Evolutionary conservation across 148 eudicot genomes (phyloP), one percentile per base, ranked within the genome.

Genomic region (Pouteria glomerata): DNA sequence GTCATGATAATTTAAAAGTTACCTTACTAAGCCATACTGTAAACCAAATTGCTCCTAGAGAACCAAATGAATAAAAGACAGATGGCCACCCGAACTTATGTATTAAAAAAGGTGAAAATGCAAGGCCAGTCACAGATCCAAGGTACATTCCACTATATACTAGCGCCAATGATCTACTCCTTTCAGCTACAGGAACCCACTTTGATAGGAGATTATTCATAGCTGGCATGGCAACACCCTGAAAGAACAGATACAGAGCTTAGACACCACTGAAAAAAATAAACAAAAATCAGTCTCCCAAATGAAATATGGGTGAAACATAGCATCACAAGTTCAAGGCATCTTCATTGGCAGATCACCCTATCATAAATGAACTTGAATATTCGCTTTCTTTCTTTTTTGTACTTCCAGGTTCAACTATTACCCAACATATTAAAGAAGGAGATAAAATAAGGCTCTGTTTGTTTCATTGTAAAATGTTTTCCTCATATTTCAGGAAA

Each of bases 191-290:
- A 37, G 99, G 99, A 69, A 95, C 91, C 99, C 99, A 95, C 71
- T 89, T 95, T 64, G 97, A 85, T 33, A 95, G 83, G 60, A 95
- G 84, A 82, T 91, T 95, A 61, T 86, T 91, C 99, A 95, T 95
- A 55, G 99, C 99, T 55, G 99, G 99, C 99, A 95, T 95, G 34
- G 99, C 99, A 74, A 95, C 99, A 72, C 99, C 99, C 99, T 95
- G 81, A 29, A 69, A 69, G 41, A 76, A n/a, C 24, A 70, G 64
- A 79, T 47, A 61, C 6, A 51, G 55, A 80, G 50, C 27, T 39
- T 19, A 71, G 23, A 37, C 8, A 41, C 15, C 35, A 39, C 39
- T 37, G 23, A 52, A 23, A 65, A 42, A 66, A 29, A 47, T 45
- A 23, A 66, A 18, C 29, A 21, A 1, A 33, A 29, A 66, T 29